Conservation (phyloP, 768 basidiomycete genomes). For the Mycena metata region DNA sequence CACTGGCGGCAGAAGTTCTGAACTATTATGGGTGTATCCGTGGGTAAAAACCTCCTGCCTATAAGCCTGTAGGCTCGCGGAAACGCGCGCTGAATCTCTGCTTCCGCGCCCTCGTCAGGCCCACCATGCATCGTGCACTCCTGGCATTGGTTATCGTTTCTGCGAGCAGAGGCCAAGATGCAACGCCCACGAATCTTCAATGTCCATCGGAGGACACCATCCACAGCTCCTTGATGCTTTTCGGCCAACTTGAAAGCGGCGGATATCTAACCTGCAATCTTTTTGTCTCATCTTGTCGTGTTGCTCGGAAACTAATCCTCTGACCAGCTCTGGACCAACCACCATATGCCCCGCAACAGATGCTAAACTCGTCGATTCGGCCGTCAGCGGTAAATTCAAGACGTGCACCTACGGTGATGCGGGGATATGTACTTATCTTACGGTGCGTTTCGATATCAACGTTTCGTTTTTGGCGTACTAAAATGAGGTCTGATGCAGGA, state of each 20-base stretch:
- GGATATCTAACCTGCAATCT: not conserved
- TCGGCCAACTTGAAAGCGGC: not conserved
- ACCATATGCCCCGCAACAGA: constrained; percentile 6
- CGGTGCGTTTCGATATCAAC: not conserved
- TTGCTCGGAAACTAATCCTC: not conserved
- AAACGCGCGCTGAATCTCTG: not conserved
- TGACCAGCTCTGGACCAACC: not conserved
- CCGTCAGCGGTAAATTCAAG: constrained; percentile 3
- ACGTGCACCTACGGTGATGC: constrained; percentile 2
- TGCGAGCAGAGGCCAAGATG: not conserved
- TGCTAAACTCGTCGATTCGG: constrained; percentile 5
- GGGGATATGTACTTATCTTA: not conserved
- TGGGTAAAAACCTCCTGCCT: not conserved
- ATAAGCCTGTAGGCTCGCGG: not conserved
- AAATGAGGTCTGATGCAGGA: not conserved
- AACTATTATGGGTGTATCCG: not conserved
- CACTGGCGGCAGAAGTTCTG: not conserved
- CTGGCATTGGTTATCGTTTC: not conserved
- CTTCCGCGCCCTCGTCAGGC: not conserved
- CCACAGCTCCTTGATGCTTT: not conserved
- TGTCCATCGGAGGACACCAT: not conserved
- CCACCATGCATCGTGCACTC: not conserved
- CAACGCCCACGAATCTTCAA: not conserved
- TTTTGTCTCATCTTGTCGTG: not conserved
- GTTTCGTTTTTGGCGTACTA: not conserved